Evolutionary conservation across 148 eudicot genomes (phyloP), one percentile per base, ranked within the genome.

Genomic region (Rhododendron griersonianum): DNA sequence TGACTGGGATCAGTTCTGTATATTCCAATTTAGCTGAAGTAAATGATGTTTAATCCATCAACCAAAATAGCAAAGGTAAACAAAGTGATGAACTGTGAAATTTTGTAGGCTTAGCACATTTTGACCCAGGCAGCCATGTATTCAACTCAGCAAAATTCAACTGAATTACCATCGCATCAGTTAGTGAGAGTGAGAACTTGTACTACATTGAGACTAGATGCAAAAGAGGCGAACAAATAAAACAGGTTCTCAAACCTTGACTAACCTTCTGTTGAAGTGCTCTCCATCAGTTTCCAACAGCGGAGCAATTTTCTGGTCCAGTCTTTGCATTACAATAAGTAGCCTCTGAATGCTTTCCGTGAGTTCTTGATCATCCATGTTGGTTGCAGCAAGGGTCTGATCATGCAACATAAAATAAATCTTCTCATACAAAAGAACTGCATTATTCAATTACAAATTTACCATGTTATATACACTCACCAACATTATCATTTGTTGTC

Each of bases 281-380:
- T 95, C 98, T 85, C 99, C 99, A 79, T 96, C 99, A 39, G 91
- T 83, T 85, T 96, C 99, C 93, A 96, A 78, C 99, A 96, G 87
- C 7, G 99, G 99, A 81, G 89, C 98, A 90, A 95, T 95, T 89
- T 95, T 92, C 53, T 93, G 85, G 86, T 96, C 99, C 44, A 96
- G 90, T 86, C 94, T 91, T 89, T 95, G 99, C 99, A 96, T 96
- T 77, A 96, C 98, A 86, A 93, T 89, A 80, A 96, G 99, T 84
- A 96, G 91, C 92, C 94, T 96, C 83, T 95, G 98, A 87, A 96
- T 93, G 91, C 96, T 96, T 87, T 94, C 99, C 37, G 90, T 90
- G 79, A 96, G 99, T 59, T 96, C 96, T 78, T 92, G 91, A 91
- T 96, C 96, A 84, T 94, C 93, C 95, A 96, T 91, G 85, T 89